Percentiles rank a stretch among this genome's conserved stretches.
These are phyloP conservation scores for Coprinopsis strossmayeri DNA, from an alignment of 768 basidiomycete genomes.

Conservation along the genomic window DNA sequence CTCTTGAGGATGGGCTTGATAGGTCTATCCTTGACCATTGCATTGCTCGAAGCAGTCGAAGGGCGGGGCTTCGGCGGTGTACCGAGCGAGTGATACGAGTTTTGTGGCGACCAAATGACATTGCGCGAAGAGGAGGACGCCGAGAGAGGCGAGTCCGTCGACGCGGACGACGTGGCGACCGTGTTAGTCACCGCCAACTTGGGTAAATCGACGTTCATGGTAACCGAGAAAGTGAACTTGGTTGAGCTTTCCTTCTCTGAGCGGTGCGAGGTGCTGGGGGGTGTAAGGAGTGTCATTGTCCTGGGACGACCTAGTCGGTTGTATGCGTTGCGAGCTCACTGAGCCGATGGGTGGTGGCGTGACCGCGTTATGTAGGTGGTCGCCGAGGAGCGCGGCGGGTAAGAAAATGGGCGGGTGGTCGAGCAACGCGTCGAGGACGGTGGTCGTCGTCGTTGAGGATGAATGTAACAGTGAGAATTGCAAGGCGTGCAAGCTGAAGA, in stretches of 20 bases:
- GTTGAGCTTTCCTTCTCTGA: slow-evolving; percentile 44
- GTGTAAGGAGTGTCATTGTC: slow-evolving; percentile 50
- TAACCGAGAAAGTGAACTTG: slow-evolving; percentile 18
- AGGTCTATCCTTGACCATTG: slow-evolving; percentile 20
- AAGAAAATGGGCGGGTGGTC: slow-evolving; percentile 8
- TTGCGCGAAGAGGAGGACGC: slow-evolving; percentile 17
- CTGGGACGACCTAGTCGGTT: too few relatives aligned
- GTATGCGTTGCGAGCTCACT: too few relatives aligned
- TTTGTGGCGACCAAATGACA: slow-evolving; percentile 48
- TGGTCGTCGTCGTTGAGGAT: too few relatives aligned
- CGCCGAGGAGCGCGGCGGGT: not conserved
- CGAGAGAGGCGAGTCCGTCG: not conserved
- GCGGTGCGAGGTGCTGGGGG: slow-evolving; percentile 51
- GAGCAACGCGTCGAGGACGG: not conserved
- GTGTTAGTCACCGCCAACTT: slow-evolving; percentile 3
- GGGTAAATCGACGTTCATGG: slow-evolving; percentile 2
- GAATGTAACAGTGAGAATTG: slow-evolving; percentile 11
- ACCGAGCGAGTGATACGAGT: slow-evolving; percentile 39
- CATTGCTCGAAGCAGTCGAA: slow-evolving; percentile 21
- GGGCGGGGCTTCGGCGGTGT: slow-evolving; percentile 18
- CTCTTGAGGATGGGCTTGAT: slow-evolving; percentile 18
- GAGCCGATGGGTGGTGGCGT: too few relatives aligned
- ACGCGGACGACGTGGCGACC: not conserved
- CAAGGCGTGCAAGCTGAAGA: too few relatives aligned
- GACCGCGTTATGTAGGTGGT: too few relatives aligned